phyloP scores from a whole-genome alignment of 2,329 filamentous ascomycete species.

The Rachicladosporium sp. region DNA sequence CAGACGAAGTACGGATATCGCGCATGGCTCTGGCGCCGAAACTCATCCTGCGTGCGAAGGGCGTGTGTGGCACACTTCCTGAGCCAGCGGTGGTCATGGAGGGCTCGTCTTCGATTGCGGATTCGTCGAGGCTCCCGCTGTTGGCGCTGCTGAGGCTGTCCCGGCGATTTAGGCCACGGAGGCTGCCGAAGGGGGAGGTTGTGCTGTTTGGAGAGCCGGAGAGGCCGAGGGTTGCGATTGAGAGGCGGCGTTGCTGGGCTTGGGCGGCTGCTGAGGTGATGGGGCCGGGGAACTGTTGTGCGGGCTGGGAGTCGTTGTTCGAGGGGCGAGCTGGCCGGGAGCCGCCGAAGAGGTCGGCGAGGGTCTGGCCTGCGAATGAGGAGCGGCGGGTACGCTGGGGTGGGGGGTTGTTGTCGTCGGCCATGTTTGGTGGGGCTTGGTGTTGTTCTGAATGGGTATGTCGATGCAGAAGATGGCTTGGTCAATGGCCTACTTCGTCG shows the following conservation, averaged over 20 bases:
- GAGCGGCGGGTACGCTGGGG: constrained; percentile 32
- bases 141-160: constrained; percentile 32
- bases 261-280: constrained; percentile 38
- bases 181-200: constrained; percentile 30
- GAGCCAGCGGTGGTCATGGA: constrained; percentile 26
- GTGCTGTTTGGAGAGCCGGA: constrained; percentile 29
- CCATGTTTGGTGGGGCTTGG: constrained; percentile 10
- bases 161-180: constrained; percentile 26
- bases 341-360: constrained; percentile 36
- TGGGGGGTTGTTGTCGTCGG: constrained; percentile 28
- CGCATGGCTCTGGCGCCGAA: constrained; percentile 73
- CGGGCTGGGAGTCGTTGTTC: constrained; percentile 20
- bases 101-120: constrained; percentile 45
- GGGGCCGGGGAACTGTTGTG: constrained; percentile 29
- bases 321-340: constrained; percentile 18
- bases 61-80: constrained; percentile 48
- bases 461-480: not conserved
- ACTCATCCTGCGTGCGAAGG: constrained; percentile 75
- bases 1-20: constrained; percentile 49
- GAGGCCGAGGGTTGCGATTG: constrained; percentile 37
- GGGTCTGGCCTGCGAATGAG: constrained; percentile 36
- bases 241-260: constrained; percentile 37
- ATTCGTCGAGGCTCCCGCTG: constrained; percentile 34
- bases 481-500: too few relatives aligned
- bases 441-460: too few relatives aligned